Evolutionary conservation across 768 basidiomycete species (phyloP).

Genomic region (Boletus insuetus): DNA sequence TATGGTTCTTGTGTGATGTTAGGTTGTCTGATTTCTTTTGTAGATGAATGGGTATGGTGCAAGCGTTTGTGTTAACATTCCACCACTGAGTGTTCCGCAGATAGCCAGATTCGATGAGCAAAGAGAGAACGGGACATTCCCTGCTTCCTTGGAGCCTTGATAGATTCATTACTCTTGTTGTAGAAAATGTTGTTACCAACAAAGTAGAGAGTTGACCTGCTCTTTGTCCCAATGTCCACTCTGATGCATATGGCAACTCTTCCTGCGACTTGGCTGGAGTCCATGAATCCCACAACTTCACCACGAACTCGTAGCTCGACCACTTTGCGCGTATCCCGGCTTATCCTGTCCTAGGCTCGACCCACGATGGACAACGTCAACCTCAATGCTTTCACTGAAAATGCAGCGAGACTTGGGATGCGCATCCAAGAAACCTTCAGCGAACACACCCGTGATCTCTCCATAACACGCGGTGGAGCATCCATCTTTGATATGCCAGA

Average conservation of each 20-base stretch:
- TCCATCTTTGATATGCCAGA: slow-evolving; percentile 67
- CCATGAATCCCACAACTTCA: slow-evolving; percentile 5
- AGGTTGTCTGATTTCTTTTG: slow-evolving; percentile 8
- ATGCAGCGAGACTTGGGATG: slow-evolving; percentile 80
- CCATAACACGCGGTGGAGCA: slow-evolving; percentile 52
- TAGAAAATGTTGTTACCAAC: background rate
- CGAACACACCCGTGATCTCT: slow-evolving; percentile 74
- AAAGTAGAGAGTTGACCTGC: slow-evolving; percentile 4
- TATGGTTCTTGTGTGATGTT: background rate
- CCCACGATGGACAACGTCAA: slow-evolving; percentile 34
- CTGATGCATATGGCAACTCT: background rate
- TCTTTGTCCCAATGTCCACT: background rate
- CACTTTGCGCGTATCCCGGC: background rate
- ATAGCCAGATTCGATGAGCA: slow-evolving; percentile 91
- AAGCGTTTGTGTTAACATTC: background rate
- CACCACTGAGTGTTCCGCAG: slow-evolving; percentile 37
- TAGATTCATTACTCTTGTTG: slow-evolving; percentile 10
- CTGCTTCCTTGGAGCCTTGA: slow-evolving; percentile 82
- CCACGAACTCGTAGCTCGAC: background rate
- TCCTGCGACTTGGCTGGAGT: no score
- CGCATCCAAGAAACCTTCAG: slow-evolving; percentile 81
- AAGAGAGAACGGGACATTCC: slow-evolving; percentile 90
- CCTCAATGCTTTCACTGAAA: slow-evolving; percentile 57
- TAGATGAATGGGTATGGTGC: slow-evolving; percentile 86
- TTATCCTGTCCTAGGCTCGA: background rate